phyloP scores from a whole-genome alignment of 2,329 filamentous ascomycete genomes.

The Aspergillus caelatus region DNA sequence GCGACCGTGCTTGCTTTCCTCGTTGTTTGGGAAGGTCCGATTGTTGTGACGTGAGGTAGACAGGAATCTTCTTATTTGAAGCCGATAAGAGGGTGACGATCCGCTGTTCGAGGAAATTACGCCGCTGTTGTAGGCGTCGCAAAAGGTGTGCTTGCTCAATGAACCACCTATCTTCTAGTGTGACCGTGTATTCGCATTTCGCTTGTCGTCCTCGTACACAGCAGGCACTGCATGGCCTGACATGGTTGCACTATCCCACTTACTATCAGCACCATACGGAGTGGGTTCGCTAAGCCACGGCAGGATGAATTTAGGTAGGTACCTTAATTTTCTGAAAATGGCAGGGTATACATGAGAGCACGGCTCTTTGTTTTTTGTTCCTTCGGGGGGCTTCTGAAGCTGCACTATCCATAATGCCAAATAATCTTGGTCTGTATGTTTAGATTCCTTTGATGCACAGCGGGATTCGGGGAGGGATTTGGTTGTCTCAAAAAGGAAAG shows the following conservation, averaged over 20 bases:
- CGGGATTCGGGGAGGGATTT: neutral
- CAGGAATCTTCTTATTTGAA: neutral
- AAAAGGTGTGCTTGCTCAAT: neutral
- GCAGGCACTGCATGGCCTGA: constrained; percentile 3
- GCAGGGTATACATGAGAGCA: constrained; percentile 1
- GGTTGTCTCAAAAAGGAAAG: neutral
- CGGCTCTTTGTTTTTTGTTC: constrained; percentile 4
- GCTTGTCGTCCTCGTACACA: constrained; percentile 1
- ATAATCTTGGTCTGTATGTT: neutral
- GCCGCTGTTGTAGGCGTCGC: neutral
- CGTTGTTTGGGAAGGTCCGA: neutral
- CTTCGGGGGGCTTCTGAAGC: neutral
- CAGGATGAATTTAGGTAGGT: neutral
- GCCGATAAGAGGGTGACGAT: neutral
- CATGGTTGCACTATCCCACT: constrained; percentile 1
- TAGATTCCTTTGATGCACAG: neutral
- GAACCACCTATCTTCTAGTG: constrained; percentile 1
- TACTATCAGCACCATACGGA: neutral
- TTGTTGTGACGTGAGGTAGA: neutral
- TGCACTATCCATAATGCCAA: neutral
- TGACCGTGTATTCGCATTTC: constrained; percentile 2
- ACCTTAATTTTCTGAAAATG: constrained; percentile 5
- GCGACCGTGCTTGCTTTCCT: neutral
- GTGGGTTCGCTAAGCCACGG: neutral
- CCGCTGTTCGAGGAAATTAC: constrained; percentile 1